A percentile compares a stretch with the other conserved stretches of the same genome.
These are phyloP conservation scores for Boeremia exigua DNA, from an alignment of 2,329 filamentous ascomycete genomes.

Conservation along the genomic window DNA sequence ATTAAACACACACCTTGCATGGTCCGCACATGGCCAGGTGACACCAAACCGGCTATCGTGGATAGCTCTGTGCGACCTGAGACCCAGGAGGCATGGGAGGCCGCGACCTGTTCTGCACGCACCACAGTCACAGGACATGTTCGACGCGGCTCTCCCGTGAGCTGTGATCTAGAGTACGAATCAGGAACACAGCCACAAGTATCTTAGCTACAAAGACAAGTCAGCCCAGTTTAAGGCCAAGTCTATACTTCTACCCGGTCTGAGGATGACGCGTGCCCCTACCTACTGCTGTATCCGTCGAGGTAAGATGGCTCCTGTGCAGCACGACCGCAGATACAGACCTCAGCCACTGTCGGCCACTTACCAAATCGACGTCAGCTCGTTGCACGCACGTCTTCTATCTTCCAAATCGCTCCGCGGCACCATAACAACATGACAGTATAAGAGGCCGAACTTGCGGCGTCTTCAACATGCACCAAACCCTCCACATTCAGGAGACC, in stretches of 20 bases:
- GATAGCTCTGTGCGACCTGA: not conserved
- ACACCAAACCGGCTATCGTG: slow-evolving; percentile 1
- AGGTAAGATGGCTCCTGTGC: not conserved
- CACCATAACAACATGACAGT: not conserved
- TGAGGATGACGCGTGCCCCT: not conserved
- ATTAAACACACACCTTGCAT: not conserved
- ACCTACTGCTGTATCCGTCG: not conserved
- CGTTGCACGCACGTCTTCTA: not conserved
- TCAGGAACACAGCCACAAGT: not conserved
- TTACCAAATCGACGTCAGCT: not conserved
- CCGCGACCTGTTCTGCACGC: slow-evolving; percentile 5
- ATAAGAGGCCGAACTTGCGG: slow-evolving; percentile 11
- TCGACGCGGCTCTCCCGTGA: not conserved
- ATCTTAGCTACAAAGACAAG: slow-evolving; percentile 1
- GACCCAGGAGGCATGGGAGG: not conserved
- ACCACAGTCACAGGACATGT: not conserved
- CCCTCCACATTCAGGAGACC: not conserved
- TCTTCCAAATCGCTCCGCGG: not conserved
- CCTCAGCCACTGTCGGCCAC: slow-evolving; percentile 5
- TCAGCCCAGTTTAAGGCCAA: not conserved
- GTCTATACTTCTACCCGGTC: not conserved
- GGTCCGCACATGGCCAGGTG: not conserved
- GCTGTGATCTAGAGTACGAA: not conserved
- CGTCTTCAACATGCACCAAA: slow-evolving; percentile 7
- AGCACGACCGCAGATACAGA: not conserved